phyloP scores from a whole-genome alignment of 1,284 basidiomycete genomes.

The Cutaneotrichosporon sp. region DNA sequence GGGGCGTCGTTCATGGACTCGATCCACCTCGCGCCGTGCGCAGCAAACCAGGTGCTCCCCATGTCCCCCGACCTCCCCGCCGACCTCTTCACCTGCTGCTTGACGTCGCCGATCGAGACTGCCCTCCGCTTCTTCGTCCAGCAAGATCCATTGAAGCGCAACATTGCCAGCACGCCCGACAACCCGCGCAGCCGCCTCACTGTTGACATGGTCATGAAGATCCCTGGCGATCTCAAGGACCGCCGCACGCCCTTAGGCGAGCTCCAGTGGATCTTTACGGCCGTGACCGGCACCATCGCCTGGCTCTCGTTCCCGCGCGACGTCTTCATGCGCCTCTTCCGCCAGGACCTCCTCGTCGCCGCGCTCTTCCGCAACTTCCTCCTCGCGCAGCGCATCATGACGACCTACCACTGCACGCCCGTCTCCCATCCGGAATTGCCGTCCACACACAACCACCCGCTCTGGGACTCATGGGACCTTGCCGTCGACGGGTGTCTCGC shows the following conservation, averaged over 20 bases:
- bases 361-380: conserved; percentile 96
- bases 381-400: conserved; percentile 96
- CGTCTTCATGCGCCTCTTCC: conserved; percentile 89
- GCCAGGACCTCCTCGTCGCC: conserved; percentile 94
- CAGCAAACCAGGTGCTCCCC: conserved; percentile 86
- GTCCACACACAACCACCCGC: conserved; percentile 88
- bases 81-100: conserved; percentile 95
- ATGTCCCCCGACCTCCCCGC: conserved; percentile 96
- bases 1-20: conserved; percentile 76
- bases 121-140: conserved; percentile 92
- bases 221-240: conserved; percentile 96
- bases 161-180: conserved; percentile 62
- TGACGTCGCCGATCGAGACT: conserved; percentile 98
- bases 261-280: conserved; percentile 99
- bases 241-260: conserved; percentile 93
- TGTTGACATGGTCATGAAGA: conserved; percentile 89
- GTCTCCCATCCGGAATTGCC: conserved; percentile 91
- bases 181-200: conserved; percentile 60
- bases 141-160: conserved; percentile 70
- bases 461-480: conserved; percentile 98
- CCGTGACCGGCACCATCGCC: conserved; percentile 97
- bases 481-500: conserved; percentile 94
- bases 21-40: conserved; percentile 94
- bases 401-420: conserved; percentile 95
- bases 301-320: conserved; percentile 96